A percentile compares a stretch with the other conserved stretches of the same genome.
These are phyloP conservation scores for Didymellaceae sp. DNA, from an alignment of 2,329 filamentous ascomycete species.

Conservation along the genomic window DNA sequence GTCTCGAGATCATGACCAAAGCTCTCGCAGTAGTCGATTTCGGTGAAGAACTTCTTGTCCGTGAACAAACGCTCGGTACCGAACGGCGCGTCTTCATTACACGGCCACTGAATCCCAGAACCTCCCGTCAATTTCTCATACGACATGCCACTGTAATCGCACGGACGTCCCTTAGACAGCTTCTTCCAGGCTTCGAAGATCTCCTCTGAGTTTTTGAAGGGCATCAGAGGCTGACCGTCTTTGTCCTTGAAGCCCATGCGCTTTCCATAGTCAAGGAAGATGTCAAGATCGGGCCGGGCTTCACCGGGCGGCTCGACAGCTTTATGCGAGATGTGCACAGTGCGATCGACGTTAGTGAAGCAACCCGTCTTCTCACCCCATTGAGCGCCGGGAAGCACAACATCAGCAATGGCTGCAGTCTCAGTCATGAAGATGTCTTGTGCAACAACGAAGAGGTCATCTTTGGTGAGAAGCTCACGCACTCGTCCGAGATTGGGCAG, in stretches of 20 bases:
- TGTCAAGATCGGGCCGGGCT: slow-evolving; percentile 10
- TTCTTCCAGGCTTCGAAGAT: slow-evolving; percentile 19
- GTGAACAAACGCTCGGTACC: slow-evolving; percentile 15
- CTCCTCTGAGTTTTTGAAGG: slow-evolving; percentile 8
- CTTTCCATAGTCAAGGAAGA: slow-evolving; percentile 17
- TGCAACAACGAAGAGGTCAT: slow-evolving; percentile 12
- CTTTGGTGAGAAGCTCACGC: slow-evolving; percentile 13
- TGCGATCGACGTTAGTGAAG: slow-evolving; percentile 13
- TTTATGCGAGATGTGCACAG: slow-evolving; percentile 14
- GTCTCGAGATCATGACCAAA: slow-evolving; percentile 20
- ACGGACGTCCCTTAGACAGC: slow-evolving; percentile 12
- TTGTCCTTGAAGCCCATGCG: slow-evolving; percentile 17
- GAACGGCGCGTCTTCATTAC: slow-evolving; percentile 14
- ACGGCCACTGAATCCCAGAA: slow-evolving; percentile 17
- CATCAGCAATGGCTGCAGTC: slow-evolving; percentile 12
- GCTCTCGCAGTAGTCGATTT: slow-evolving; percentile 14
- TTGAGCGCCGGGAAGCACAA: slow-evolving; percentile 11
- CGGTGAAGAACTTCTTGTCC: slow-evolving; percentile 16
- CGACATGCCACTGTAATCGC: slow-evolving; percentile 15
- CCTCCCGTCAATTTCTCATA: slow-evolving; percentile 18
- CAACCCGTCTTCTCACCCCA: slow-evolving; percentile 16
- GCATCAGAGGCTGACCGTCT: slow-evolving; percentile 12
- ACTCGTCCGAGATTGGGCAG: slow-evolving; percentile 10
- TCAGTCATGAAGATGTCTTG: slow-evolving; percentile 16
- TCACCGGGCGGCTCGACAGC: slow-evolving; percentile 13